phyloP scores from a whole-genome alignment of 768 basidiomycete species.

The Holtermanniella nyarrowii region DNA sequence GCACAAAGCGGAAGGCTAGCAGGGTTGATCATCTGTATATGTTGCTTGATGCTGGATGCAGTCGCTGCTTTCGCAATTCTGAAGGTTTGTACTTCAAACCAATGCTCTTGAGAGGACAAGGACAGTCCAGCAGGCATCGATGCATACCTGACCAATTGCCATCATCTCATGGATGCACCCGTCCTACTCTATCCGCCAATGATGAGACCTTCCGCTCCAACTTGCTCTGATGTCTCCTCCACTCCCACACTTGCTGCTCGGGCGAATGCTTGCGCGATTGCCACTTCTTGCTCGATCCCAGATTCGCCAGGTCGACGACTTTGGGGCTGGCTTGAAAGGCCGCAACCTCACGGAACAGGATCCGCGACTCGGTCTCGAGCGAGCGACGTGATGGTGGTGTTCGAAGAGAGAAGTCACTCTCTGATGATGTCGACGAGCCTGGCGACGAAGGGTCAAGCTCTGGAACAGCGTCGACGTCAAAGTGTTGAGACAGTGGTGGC shows the following conservation, averaged over 20 bases:
- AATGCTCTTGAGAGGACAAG: no score
- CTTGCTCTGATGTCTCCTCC: constrained; percentile 64
- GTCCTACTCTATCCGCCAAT: no score
- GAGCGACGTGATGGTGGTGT: constrained; percentile 42
- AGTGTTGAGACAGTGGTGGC: constrained; percentile 52
- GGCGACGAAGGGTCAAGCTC: constrained; percentile 37
- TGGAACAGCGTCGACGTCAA: constrained; percentile 39
- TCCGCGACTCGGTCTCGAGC: constrained; percentile 69
- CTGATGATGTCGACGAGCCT: constrained; percentile 52
- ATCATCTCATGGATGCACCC: no score
- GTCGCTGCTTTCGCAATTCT: no score
- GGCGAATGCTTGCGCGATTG: constrained; percentile 69
- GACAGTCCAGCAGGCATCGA: no score
- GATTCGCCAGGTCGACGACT: constrained; percentile 70
- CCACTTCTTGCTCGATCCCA: constrained; percentile 57
- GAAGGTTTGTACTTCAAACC: no score
- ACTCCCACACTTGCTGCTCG: constrained; percentile 66
- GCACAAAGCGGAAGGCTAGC: no score
- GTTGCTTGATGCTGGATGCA: no score
- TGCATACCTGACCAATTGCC: no score
- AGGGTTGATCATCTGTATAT: no score
- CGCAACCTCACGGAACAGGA: constrained; percentile 81
- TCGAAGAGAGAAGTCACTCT: constrained; percentile 8
- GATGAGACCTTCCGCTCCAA: constrained; percentile 60
- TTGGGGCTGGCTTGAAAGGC: constrained; percentile 68